Evolutionary conservation across 2,329 filamentous ascomycete species (phyloP).

Genomic region (Alternaria novae-zelandiae): DNA sequence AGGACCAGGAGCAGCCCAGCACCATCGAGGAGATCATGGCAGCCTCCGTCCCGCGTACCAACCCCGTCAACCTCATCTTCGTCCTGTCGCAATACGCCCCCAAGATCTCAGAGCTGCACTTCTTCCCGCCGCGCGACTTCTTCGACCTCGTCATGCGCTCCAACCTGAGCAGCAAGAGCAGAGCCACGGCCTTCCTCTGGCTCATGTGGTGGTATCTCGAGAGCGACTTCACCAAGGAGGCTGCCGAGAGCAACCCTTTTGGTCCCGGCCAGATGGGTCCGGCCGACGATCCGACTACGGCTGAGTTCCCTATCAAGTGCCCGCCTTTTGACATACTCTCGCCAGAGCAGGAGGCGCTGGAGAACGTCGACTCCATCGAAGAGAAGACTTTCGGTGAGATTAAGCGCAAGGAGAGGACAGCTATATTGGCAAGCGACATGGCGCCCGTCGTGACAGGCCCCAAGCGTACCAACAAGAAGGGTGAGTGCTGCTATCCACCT

Average conservation of each 20-base stretch:
- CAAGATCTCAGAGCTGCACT: slow-evolving; percentile 92
- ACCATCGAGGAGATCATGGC: slow-evolving; percentile 83
- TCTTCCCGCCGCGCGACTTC: slow-evolving; percentile 84
- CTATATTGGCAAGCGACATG: slow-evolving; percentile 77
- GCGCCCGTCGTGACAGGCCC: slow-evolving; percentile 66
- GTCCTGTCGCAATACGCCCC: slow-evolving; percentile 88
- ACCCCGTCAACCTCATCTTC: slow-evolving; percentile 97
- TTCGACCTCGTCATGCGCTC: slow-evolving; percentile 96
- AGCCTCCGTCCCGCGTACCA: slow-evolving; percentile 75
- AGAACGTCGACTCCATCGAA: slow-evolving; percentile 76
- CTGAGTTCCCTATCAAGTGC: slow-evolving; percentile 62
- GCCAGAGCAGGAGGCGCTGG: slow-evolving; percentile 67
- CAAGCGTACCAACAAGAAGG: slow-evolving; percentile 58
- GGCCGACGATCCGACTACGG: slow-evolving; percentile 45
- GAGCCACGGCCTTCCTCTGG: slow-evolving; percentile 91
- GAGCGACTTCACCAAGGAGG: slow-evolving; percentile 89
- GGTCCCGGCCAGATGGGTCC: slow-evolving; percentile 61
- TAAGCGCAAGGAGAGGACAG: slow-evolving; percentile 75
- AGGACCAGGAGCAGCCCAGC: slow-evolving; percentile 84
- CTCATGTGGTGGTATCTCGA: slow-evolving; percentile 99
- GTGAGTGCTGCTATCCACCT: slow-evolving; percentile 27
- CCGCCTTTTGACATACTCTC: slow-evolving; percentile 71
- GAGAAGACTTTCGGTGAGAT: slow-evolving; percentile 74
- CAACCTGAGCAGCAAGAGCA: slow-evolving; percentile 78
- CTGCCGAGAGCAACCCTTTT: slow-evolving; percentile 89